Evolutionary conservation across 179 eudicot species (phyloP).

Genomic region (Spinacia oleracea): DNA sequence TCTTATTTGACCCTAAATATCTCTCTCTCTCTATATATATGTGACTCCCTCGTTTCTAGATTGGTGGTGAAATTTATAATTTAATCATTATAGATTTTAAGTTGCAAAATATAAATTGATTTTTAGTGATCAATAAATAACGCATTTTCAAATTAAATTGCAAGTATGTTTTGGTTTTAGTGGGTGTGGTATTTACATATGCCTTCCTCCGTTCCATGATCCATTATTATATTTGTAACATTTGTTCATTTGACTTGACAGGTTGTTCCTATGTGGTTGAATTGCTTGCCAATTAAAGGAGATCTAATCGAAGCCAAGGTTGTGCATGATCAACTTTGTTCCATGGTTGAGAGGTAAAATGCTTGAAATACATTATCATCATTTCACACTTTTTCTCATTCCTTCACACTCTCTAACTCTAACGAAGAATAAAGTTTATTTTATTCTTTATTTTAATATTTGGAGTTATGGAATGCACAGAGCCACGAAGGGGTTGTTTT

Average conservation of each 20-base stretch:
- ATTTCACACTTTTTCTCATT: not conserved
- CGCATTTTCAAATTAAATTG: no score
- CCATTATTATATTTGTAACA: not conserved
- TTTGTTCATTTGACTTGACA: constrained; percentile 16
- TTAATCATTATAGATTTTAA: not conserved
- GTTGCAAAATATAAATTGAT: not conserved
- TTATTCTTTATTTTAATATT: not conserved
- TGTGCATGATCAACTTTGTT: constrained; percentile 52
- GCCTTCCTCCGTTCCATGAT: not conserved
- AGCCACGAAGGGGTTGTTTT: not conserved
- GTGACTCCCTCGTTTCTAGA: not conserved
- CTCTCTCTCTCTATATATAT: no score
- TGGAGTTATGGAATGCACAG: not conserved
- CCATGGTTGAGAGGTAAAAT: constrained; percentile 47
- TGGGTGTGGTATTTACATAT: not conserved
- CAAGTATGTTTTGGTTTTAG: not conserved
- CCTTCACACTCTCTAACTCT: not conserved
- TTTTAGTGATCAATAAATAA: not conserved
- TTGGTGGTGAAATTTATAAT: not conserved
- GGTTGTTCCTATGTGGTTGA: constrained; percentile 46
- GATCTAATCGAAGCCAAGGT: constrained; percentile 48
- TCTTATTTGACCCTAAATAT: no score
- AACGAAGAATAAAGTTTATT: not conserved
- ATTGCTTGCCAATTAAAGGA: constrained; percentile 45
- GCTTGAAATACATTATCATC: not conserved